These are phyloP conservation scores for Ascocoryne sarcoides DNA, from an alignment of 2,329 filamentous ascomycete genomes.

Conservation along the genomic window DNA sequence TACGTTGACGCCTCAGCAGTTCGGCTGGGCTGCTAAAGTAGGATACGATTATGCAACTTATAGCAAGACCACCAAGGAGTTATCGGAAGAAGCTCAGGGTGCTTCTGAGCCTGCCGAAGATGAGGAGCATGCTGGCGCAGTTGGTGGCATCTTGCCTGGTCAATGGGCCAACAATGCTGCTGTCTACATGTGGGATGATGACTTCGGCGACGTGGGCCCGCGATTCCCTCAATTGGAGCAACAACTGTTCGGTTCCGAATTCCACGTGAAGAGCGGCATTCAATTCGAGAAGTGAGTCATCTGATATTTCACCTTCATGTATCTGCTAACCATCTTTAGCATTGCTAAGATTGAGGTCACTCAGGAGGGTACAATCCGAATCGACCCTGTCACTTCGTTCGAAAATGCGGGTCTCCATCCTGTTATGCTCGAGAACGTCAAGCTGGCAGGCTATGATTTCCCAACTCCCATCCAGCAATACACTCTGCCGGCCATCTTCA, in stretches of 20 bases:
- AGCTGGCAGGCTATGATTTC: constrained; percentile 57
- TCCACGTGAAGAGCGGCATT: constrained; percentile 44
- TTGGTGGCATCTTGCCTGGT: constrained; percentile 17
- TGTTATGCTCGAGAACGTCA: constrained; percentile 67
- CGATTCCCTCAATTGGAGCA: constrained; percentile 60
- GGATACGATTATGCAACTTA: constrained; percentile 26
- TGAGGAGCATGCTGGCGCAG: constrained; percentile 9
- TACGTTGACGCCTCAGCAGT: constrained; percentile 22
- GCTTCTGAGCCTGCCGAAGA: constrained; percentile 4
- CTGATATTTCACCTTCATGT: background rate
- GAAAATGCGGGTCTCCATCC: constrained; percentile 77
- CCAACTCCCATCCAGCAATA: constrained; percentile 88
- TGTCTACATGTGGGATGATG: constrained; percentile 76
- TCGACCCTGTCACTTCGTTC: constrained; percentile 50
- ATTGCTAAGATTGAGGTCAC: constrained; percentile 45
- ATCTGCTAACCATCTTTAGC: constrained; percentile 32
- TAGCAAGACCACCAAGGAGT: constrained; percentile 23
- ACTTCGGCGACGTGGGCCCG: constrained; percentile 79
- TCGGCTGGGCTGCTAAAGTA: constrained; percentile 25
- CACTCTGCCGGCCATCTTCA: constrained; percentile 68
- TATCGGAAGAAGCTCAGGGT: constrained; percentile 9
- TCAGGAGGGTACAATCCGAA: constrained; percentile 47
- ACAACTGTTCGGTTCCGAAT: constrained; percentile 59
- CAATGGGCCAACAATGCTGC: constrained; percentile 24
- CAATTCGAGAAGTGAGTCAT: constrained; percentile 52